These are phyloP conservation scores for Eimeria tenella DNA, from an alignment of 169 alveolate species.

Conservation along the genomic window DNA sequence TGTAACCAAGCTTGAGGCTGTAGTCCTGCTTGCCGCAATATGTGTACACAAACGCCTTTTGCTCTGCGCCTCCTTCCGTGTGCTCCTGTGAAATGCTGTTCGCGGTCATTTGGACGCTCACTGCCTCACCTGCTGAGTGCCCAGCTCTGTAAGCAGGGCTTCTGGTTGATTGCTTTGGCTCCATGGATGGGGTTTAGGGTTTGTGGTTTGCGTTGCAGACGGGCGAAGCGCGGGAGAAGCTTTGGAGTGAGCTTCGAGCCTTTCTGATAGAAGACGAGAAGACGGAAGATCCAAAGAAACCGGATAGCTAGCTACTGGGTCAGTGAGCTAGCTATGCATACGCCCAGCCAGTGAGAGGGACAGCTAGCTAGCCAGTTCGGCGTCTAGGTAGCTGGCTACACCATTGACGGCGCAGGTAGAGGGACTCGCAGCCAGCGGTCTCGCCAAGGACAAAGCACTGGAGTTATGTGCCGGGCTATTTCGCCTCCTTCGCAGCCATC, in stretches of 20 bases:
- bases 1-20: neutral
- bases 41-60: neutral
- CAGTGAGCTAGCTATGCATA: neutral
- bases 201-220: neutral
- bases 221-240: slow-evolving; percentile 38
- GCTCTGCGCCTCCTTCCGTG: neutral
- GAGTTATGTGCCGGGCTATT: no score
- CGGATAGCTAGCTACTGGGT: neutral
- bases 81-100: neutral
- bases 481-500: no score
- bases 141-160: neutral
- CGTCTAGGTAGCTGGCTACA: no score
- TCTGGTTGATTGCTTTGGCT: neutral
- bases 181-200: neutral
- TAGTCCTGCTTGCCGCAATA: neutral
- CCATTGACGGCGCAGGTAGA: no score
- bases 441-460: no score
- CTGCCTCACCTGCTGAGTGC: neutral
- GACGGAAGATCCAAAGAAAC: neutral
- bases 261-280: neutral
- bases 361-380: no score
- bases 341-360: no score
- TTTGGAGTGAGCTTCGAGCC: neutral
- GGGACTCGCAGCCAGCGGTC: no score
- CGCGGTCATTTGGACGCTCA: neutral